Conservation (phyloP, 306 rosid genomes). For the Lathyrus oleraceus region DNA sequence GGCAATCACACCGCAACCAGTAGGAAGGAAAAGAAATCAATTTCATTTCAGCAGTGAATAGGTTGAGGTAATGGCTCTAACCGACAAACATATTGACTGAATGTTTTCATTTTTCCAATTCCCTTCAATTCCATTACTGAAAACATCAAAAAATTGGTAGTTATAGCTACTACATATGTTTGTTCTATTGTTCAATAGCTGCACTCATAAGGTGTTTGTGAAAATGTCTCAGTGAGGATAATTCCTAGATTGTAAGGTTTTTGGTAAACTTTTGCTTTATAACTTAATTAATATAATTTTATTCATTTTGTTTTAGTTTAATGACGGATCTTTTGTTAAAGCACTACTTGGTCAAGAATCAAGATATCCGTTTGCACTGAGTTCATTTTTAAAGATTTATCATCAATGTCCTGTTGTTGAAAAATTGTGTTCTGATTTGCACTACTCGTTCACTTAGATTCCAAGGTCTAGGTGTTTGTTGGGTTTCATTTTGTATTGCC, state of each 20-base stretch:
- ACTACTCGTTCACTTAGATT: not conserved
- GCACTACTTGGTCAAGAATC: not conserved
- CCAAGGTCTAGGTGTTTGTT: not conserved
- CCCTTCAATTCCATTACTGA: not conserved
- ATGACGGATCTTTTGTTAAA: not conserved
- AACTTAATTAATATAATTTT: not conserved
- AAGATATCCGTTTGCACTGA: not conserved
- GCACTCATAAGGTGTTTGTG: not conserved
- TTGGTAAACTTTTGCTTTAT: not conserved
- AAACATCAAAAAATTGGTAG: not conserved
- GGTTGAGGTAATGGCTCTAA: conserved; percentile 2
- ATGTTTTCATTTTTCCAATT: not conserved
- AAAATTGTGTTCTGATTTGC: not conserved
- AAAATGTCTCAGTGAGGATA: not conserved
- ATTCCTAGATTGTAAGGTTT: not conserved
- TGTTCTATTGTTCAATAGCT: not conserved
- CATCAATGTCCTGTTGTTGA: not conserved
- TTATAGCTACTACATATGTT: not conserved
- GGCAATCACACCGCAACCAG: not conserved
- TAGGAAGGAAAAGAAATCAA: not conserved
- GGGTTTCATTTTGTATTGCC: not conserved
- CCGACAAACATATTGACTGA: not conserved
- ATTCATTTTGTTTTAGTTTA: not conserved
- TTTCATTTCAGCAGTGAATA: not conserved
- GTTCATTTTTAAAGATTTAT: not conserved